Conservation (phyloP, 1,284 basidiomycete species). For the Ceratorhiza oryzae-sativae region DNA sequence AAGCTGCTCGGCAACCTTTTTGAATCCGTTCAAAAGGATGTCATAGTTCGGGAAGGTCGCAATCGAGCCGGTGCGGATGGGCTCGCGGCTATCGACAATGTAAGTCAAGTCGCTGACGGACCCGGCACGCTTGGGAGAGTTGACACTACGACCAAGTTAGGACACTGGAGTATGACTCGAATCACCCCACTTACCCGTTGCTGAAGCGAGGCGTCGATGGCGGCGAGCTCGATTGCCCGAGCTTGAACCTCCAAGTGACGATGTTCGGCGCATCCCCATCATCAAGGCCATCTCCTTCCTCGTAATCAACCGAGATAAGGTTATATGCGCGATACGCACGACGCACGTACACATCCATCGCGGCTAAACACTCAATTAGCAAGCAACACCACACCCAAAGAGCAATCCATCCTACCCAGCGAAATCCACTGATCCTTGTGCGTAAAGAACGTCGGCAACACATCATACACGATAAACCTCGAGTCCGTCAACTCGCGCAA, state of each 20-base stretch:
- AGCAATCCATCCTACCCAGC: conserved; percentile 62
- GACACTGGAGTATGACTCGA: conserved; percentile 45
- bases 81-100: conserved; percentile 79
- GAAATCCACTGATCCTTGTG: conserved; percentile 84
- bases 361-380: conserved; percentile 61
- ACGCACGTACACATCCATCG: conserved; percentile 95
- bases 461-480: conserved; percentile 96
- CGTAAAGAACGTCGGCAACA: conserved; percentile 94
- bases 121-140: conserved; percentile 63
- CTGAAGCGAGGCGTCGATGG: conserved; percentile 74
- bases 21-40: conserved; percentile 76
- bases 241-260: conserved; percentile 92
- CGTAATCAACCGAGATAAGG: conserved; percentile 90
- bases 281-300: conserved; percentile 81
- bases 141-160: conserved; percentile 46
- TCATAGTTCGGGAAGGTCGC: conserved; percentile 84
- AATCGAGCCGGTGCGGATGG: conserved; percentile 86
- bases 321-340: conserved; percentile 97
- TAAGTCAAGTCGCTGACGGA: conserved; percentile 95
- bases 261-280: conserved; percentile 81
- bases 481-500: conserved; percentile 96
- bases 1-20: conserved; percentile 70
- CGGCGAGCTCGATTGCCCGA: conserved; percentile 83
- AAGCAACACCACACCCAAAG: background rate
- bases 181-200: conserved; percentile 57